Conservation (phyloP, 2,329 filamentous ascomycete genomes). For the Curvularia lunata region DNA sequence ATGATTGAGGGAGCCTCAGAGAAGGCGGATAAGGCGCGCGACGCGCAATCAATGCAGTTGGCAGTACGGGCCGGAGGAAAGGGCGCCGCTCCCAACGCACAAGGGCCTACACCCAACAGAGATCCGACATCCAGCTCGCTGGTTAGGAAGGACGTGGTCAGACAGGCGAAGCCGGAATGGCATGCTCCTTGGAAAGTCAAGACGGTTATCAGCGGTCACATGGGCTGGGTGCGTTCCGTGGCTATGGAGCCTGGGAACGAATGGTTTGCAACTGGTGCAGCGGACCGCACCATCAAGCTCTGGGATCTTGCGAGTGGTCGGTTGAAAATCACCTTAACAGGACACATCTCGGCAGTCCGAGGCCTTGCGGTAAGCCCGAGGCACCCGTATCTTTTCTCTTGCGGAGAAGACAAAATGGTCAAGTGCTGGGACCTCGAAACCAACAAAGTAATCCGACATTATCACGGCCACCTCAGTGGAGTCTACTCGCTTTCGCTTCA, state of each 20-base stretch:
- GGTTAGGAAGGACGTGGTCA: conserved; percentile 67
- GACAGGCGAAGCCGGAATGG: conserved; percentile 85
- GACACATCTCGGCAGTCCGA: conserved; percentile 41
- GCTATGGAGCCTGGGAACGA: conserved; percentile 95
- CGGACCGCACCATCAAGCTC: conserved; percentile 90
- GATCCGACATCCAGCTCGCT: conserved; percentile 62
- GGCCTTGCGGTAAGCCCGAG: conserved; percentile 90
- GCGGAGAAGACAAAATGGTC: conserved; percentile 99
- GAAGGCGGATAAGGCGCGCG: conserved; percentile 51
- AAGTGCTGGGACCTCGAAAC: conserved; percentile 99
- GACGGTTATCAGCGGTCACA: conserved; percentile 93
- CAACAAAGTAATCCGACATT: conserved; percentile 88
- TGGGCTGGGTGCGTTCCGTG: conserved; percentile 77
- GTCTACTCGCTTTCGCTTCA: conserved; percentile 95
- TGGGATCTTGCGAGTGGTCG: conserved; percentile 90
- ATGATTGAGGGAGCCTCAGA: conserved; percentile 70
- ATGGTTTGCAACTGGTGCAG: conserved; percentile 96
- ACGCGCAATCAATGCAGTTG: conserved; percentile 63
- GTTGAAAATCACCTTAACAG: conserved; percentile 40
- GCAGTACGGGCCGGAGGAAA: conserved; percentile 58
- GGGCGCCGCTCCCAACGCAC: conserved; percentile 60
- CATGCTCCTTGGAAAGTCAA: conserved; percentile 98
- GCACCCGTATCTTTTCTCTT: conserved; percentile 97
- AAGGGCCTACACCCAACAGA: conserved; percentile 59
- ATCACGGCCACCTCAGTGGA: conserved; percentile 94